A percentile compares a stretch with the other conserved stretches of the same genome.
phyloP scores from a whole-genome alignment of 164 flowering plant genomes.

The Tetrastigma voinierianum region DNA sequence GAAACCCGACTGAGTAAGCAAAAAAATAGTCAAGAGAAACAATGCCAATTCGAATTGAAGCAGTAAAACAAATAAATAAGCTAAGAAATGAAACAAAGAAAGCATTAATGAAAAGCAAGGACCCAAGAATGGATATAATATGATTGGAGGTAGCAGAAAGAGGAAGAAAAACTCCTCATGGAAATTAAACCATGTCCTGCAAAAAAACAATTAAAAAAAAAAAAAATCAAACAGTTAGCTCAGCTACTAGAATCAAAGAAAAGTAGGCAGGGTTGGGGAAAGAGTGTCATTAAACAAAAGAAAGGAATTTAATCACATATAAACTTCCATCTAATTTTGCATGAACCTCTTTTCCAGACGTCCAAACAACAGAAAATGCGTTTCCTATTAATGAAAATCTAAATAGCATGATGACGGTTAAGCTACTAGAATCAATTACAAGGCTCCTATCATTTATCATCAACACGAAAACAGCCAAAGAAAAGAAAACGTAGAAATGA shows the following conservation, averaged over 20 bases:
- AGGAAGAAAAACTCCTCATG: slow-evolving; percentile 87
- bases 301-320: no score
- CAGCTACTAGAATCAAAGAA: not conserved
- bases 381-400: no score
- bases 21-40: slow-evolving; percentile 58
- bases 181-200: slow-evolving; percentile 82
- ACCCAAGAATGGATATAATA: slow-evolving; percentile 78
- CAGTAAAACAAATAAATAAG: not conserved
- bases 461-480: no score
- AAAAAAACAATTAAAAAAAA: slow-evolving; percentile 20
- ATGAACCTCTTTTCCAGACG: no score
- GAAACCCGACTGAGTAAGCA: slow-evolving; percentile 91
- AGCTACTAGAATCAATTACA: no score
- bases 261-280: no score
- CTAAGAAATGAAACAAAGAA: slow-evolving; percentile 3
- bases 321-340: no score
- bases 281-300: no score
- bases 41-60: slow-evolving; percentile 1
- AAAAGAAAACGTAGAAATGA: no score
- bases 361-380: no score
- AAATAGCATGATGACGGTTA: no score
- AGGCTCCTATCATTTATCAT: no score
- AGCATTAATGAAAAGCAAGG: not conserved
- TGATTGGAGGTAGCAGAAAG: slow-evolving; percentile 76
- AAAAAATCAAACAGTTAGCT: not conserved